Percentiles rank a stretch among this genome's conserved stretches.
Evolutionary conservation across 805 yeast genomes (phyloP).

Genomic region (Yarrowia keelungensis): DNA sequence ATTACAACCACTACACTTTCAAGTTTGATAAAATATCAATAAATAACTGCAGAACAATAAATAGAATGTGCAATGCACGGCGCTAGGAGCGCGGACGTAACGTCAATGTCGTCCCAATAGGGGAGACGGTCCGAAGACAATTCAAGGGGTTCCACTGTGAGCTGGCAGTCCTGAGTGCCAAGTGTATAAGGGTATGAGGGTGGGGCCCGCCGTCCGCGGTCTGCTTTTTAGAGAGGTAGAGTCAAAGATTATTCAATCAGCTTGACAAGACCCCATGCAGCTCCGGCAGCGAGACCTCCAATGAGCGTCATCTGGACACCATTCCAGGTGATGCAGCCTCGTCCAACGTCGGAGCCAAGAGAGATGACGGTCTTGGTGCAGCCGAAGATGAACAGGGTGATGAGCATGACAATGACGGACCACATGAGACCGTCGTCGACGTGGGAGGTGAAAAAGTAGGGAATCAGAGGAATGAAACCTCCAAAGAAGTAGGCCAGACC

Average conservation of each 20-base stretch:
- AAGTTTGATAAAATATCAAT: constrained; percentile 15
- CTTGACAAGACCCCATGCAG: constrained; percentile 92
- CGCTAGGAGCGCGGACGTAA: constrained; percentile 38
- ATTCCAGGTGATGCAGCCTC: constrained; percentile 58
- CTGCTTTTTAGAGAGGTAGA: background rate
- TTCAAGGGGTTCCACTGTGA: constrained; percentile 8
- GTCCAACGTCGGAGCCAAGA: constrained; percentile 77
- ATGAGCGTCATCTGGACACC: constrained; percentile 92
- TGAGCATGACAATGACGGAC: constrained; percentile 79
- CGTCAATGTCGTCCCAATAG: constrained; percentile 8
- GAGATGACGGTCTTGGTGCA: constrained; percentile 83
- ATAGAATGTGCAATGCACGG: constrained; percentile 28
- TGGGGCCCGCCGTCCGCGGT: constrained; percentile 24
- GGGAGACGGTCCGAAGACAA: constrained; percentile 27
- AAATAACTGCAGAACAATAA: constrained; percentile 39
- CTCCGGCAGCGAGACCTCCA: constrained; percentile 97
- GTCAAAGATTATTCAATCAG: constrained; percentile 60
- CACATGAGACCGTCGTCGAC: constrained; percentile 79
- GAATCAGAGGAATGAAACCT: constrained; percentile 88
- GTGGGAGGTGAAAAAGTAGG: constrained; percentile 80
- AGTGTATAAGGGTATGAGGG: constrained; percentile 5
- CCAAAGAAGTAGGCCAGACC: constrained; percentile 90
- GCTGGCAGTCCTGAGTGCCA: constrained; percentile 34
- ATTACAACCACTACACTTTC: background rate
- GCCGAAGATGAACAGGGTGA: constrained; percentile 89